Conservation (phyloP, 352 stramenopile genomes). For the Globisporangium cylindrosporum region DNA sequence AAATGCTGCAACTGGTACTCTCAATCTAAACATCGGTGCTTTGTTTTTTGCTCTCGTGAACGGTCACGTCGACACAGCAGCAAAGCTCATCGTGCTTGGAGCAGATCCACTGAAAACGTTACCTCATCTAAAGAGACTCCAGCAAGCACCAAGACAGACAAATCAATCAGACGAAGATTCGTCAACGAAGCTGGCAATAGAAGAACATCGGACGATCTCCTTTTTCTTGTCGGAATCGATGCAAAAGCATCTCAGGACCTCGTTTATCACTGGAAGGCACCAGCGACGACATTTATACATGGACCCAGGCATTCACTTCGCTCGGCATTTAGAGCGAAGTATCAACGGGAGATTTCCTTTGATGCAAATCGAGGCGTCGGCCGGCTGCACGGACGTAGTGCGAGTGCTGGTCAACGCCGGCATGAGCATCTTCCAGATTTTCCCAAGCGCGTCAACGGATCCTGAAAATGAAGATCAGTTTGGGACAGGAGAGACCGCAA, state of each 20-base stretch:
- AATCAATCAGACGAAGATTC: neutral
- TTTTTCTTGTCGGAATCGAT: conserved; percentile 25
- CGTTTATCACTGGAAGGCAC: conserved; percentile 3
- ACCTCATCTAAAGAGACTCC: conserved; percentile 25
- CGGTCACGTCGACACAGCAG: conserved; percentile 50
- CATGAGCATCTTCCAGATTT: conserved; percentile 36
- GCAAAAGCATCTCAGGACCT: conserved; percentile 21
- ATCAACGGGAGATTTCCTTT: conserved; percentile 41
- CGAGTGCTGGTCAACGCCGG: conserved; percentile 38
- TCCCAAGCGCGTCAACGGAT: neutral
- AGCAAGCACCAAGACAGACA: conserved; percentile 4
- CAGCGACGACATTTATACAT: neutral
- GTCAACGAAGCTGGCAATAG: neutral
- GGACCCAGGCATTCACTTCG: conserved; percentile 26
- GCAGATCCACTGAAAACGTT: conserved; percentile 44
- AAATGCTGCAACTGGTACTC: neutral
- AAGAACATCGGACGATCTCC: conserved; percentile 2
- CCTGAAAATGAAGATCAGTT: neutral
- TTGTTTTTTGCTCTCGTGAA: conserved; percentile 55
- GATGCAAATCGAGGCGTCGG: conserved; percentile 33
- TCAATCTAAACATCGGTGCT: conserved; percentile 26
- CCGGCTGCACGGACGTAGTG: conserved; percentile 36
- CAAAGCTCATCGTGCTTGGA: conserved; percentile 54
- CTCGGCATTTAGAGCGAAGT: conserved; percentile 40
- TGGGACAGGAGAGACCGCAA: conserved; percentile 31